These are phyloP conservation scores for Suillus lakei DNA, from an alignment of 768 basidiomycete species.

Conservation along the genomic window DNA sequence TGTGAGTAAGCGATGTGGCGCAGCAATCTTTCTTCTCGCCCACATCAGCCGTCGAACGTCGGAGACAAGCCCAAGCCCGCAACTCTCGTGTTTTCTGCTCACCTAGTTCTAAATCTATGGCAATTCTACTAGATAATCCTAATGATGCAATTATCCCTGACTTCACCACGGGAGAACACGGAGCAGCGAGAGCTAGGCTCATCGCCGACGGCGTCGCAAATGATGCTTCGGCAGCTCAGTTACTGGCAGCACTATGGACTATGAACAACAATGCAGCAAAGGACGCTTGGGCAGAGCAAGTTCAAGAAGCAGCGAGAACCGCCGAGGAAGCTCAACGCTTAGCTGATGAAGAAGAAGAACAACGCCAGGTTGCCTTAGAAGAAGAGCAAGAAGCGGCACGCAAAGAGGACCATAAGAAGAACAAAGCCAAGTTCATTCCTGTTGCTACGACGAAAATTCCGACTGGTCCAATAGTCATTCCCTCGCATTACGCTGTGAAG, in stretches of 20 bases:
- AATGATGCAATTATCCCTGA: too few species aligned
- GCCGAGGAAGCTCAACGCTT: background rate
- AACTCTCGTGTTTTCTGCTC: too few species aligned
- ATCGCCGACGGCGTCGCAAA: too few species aligned
- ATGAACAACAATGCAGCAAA: conserved; percentile 1
- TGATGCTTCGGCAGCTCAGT: too few species aligned
- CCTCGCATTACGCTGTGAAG: background rate
- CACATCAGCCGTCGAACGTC: too few species aligned
- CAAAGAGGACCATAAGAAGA: conserved; percentile 2
- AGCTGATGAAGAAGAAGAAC: background rate
- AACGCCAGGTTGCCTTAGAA: background rate
- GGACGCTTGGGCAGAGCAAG: background rate
- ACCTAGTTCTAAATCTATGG: too few species aligned
- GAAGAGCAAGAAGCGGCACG: conserved; percentile 7
- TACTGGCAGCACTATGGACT: conserved; percentile 1
- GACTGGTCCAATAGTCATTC: background rate
- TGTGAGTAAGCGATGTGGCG: too few species aligned
- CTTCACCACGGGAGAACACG: too few species aligned
- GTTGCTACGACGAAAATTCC: background rate
- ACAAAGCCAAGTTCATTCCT: conserved; percentile 3
- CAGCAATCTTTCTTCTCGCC: too few species aligned
- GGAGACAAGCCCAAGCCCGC: too few species aligned
- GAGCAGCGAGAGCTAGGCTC: too few species aligned
- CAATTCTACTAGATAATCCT: too few species aligned
- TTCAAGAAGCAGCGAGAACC: background rate